Conservation (phyloP, 2,329 filamentous ascomycete genomes). For the Aspergillus sp. region DNA sequence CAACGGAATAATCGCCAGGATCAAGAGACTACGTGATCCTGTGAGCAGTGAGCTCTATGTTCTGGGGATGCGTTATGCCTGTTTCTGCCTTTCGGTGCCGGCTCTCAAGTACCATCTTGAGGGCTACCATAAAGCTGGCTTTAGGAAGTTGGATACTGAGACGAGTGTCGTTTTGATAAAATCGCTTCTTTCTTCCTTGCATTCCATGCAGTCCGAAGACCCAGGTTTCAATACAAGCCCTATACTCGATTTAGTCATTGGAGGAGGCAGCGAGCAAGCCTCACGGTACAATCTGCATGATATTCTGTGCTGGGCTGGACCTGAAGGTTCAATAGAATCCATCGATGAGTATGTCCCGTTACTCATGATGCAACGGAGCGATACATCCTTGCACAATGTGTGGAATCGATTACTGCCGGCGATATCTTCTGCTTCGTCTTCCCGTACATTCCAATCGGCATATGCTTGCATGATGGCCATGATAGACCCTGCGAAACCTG, state of each 20-base stretch:
- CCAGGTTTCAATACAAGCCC: conserved; percentile 12
- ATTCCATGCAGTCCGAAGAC: conserved; percentile 15
- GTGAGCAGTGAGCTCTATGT: conserved; percentile 9
- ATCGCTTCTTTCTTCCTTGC: conserved; percentile 16
- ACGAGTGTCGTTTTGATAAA: conserved; percentile 17
- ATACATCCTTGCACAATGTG: conserved; percentile 12
- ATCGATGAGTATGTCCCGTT: conserved; percentile 18
- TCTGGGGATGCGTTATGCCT: conserved; percentile 28
- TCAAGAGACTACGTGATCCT: conserved; percentile 12
- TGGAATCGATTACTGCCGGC: conserved; percentile 17
- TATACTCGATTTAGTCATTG: conserved; percentile 19
- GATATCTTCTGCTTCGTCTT: conserved; percentile 2
- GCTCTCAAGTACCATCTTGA: conserved; percentile 24
- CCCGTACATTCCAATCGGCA: conserved; percentile 7
- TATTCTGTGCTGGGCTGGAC: conserved; percentile 11
- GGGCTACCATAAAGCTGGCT: conserved; percentile 7
- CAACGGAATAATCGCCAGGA: conserved; percentile 24
- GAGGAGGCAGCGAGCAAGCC: conserved; percentile 6
- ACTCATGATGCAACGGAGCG: conserved; percentile 20
- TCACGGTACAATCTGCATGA: conserved; percentile 11
- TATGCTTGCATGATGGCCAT: conserved; percentile 22
- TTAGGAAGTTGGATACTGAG: neutral
- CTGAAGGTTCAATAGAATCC: neutral
- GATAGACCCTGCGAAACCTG: conserved; percentile 14
- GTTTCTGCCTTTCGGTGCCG: conserved; percentile 21